A percentile compares a stretch with the other conserved stretches of the same genome.
Evolutionary conservation across 1,284 basidiomycete species (phyloP).

Genomic region (Somion occarium): DNA sequence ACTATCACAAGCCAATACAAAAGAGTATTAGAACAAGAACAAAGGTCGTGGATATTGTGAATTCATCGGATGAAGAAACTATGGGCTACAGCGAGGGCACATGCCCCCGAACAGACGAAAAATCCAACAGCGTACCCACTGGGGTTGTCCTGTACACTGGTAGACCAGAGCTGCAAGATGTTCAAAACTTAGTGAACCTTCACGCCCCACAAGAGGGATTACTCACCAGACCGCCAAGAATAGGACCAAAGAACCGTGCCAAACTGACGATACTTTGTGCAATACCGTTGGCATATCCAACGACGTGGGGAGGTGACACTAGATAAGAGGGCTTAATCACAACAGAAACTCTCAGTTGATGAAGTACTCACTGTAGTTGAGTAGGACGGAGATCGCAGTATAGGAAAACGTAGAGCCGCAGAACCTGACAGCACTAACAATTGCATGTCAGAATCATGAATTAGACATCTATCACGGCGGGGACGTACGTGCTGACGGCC

Average conservation of each 20-base stretch:
- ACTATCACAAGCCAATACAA: too few species aligned
- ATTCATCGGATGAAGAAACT: conserved; percentile 71
- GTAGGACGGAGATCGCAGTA: conserved; percentile 71
- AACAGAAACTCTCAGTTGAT: conserved; percentile 9
- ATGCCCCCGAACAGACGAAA: conserved; percentile 56
- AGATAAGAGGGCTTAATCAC: conserved; percentile 1
- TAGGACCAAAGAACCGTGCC: conserved; percentile 72
- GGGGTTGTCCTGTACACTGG: conserved; percentile 62
- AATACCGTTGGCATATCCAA: conserved; percentile 76
- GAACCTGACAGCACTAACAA: conserved; percentile 61
- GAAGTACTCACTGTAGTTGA: conserved; percentile 68
- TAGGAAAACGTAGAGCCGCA: conserved; percentile 76
- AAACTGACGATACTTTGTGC: conserved; percentile 83
- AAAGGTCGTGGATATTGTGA: too few species aligned
- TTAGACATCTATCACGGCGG: not conserved
- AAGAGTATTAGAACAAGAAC: too few species aligned
- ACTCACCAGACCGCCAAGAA: conserved; percentile 73
- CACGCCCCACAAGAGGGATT: not conserved
- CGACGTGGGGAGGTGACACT: conserved; percentile 78
- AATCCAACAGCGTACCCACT: conserved; percentile 73
- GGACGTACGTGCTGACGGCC: conserved; percentile 66
- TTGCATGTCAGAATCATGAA: conserved; percentile 11
- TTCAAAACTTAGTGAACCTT: not conserved
- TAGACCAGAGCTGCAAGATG: conserved; percentile 67
- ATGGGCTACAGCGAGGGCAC: conserved; percentile 57